Conservation (phyloP, 805 yeast species). For the Hermanozyma aechmeae region DNA sequence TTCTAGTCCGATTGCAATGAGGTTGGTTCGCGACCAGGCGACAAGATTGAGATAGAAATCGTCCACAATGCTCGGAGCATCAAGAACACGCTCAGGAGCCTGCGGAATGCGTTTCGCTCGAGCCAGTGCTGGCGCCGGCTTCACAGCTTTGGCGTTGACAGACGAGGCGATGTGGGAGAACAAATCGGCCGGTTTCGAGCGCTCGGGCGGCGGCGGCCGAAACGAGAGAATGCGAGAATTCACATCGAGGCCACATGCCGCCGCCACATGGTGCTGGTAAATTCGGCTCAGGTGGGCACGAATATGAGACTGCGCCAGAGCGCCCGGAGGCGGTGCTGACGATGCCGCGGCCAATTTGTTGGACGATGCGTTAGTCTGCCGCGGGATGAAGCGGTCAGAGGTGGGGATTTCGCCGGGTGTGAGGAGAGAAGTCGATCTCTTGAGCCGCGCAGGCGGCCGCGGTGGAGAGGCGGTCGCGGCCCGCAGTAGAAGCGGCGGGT, state of each 20-base stretch:
- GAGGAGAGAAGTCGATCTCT: slow-evolving; percentile 9
- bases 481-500: too few relatives aligned
- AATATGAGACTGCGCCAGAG: slow-evolving; percentile 46
- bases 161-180: slow-evolving; percentile 16
- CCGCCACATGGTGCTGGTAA: slow-evolving; percentile 79
- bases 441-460: slow-evolving; percentile 11
- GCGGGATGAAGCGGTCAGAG: slow-evolving; percentile 35
- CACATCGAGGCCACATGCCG: slow-evolving; percentile 85
- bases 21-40: slow-evolving; percentile 79
- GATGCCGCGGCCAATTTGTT: slow-evolving; percentile 25
- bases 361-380: slow-evolving; percentile 29
- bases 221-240: slow-evolving; percentile 78
- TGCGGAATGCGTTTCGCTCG: slow-evolving; percentile 72
- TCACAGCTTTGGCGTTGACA: slow-evolving; percentile 11
- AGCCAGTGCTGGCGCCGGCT: slow-evolving; percentile 43
- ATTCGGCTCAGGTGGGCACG: slow-evolving; percentile 44
- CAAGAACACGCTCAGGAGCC: slow-evolving; percentile 86
- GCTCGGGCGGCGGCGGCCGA: slow-evolving; percentile 77
- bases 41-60: slow-evolving; percentile 84
- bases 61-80: slow-evolving; percentile 91
- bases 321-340: slow-evolving; percentile 33
- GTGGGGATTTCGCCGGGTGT: slow-evolving; percentile 4
- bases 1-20: slow-evolving; percentile 82
- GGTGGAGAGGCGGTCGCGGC: too few relatives aligned
- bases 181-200: slow-evolving; percentile 26